Evolutionary conservation across 1,284 basidiomycete species (phyloP), one percentile per base, ranked within the genome.

Genomic region (Apiotrichum veenhuisii): DNA sequence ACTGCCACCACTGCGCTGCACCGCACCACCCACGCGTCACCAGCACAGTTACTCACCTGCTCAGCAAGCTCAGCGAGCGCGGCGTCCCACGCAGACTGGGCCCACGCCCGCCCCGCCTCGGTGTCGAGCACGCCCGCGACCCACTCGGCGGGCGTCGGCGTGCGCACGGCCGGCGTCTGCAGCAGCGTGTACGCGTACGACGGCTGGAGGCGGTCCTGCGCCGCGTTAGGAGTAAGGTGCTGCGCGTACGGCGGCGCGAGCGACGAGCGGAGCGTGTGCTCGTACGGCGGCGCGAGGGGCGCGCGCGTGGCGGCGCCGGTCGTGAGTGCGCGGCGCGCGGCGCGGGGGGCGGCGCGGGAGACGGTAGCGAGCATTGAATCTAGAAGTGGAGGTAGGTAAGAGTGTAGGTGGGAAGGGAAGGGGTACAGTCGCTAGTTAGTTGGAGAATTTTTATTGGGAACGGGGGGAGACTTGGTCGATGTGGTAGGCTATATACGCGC

Each of bases 231-330:
- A 5, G 34, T 1, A 33, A 56, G 47, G 10, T 44, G 51, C 51
- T 62, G 57, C 27, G 57, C 50, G 57, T 62, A 62, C 3, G 60
- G 60, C 3, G 60, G 54, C 2, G 60, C 57, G 30, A 62, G 54
- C 40, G 57, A 41, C 4, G 54, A 47, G 41, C 60, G 60, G 23
- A 27, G 23, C 5, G 36, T 10, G 57, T 62, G 60, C 48, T 37
- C 38, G 57, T 62, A 62, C 10, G 60, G 57, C 12, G 60, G 57
- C 5, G 60, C 60, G 20, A 62, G 54, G 22, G 60, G 60, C 2
- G 60, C 57, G 41, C 60, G 60, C 30, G 38, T 38, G 18, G 54
- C 49, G 26, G 54, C 38, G 30, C 48, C 52, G 36, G 60, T 62
- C 34, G 60, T 62, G 42, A 62, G 57, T 5, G 51, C 51, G 41